phyloP scores from a whole-genome alignment of 371 early-diverging fungal genomes.

The Mucor plumbeus region DNA sequence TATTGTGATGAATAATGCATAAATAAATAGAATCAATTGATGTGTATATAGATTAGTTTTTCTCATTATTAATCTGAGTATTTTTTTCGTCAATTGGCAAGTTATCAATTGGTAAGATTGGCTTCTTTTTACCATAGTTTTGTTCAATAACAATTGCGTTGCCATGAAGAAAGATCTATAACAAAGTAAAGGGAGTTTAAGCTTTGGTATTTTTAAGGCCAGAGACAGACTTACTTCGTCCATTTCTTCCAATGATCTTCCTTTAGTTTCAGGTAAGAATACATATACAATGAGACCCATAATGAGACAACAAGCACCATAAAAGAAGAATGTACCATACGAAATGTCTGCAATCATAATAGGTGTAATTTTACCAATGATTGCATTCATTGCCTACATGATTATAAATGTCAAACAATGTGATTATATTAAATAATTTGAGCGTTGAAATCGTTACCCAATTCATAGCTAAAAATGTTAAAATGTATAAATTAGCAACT shows the following conservation, averaged over 20 bases:
- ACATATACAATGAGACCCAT: constrained; percentile 41
- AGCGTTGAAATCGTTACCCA: background rate
- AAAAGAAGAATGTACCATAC: constrained; percentile 69
- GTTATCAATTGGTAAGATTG: background rate
- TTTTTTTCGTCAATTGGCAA: background rate
- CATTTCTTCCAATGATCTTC: constrained; percentile 60
- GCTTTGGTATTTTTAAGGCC: too few relatives aligned
- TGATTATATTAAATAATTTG: too few relatives aligned
- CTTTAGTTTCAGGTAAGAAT: constrained; percentile 61
- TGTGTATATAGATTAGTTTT: background rate
- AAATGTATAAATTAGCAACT: background rate
- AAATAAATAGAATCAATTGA: too few relatives aligned
- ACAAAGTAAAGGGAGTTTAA: too few relatives aligned
- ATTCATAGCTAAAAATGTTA: constrained; percentile 3
- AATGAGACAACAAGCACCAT: constrained; percentile 30
- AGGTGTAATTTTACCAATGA: constrained; percentile 64
- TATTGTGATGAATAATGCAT: too few relatives aligned
- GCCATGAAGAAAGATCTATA: background rate
- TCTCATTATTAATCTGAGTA: background rate
- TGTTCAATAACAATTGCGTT: background rate
- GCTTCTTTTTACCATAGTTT: background rate
- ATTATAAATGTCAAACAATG: too few relatives aligned
- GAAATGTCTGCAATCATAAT: constrained; percentile 61
- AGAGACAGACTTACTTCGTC: constrained; percentile 28
- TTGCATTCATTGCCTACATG: constrained; percentile 34